Evolutionary conservation across 805 yeast genomes (phyloP), one percentile per base, ranked within the genome.

Genomic region (Saccharomycopsis synnaedendra): DNA sequence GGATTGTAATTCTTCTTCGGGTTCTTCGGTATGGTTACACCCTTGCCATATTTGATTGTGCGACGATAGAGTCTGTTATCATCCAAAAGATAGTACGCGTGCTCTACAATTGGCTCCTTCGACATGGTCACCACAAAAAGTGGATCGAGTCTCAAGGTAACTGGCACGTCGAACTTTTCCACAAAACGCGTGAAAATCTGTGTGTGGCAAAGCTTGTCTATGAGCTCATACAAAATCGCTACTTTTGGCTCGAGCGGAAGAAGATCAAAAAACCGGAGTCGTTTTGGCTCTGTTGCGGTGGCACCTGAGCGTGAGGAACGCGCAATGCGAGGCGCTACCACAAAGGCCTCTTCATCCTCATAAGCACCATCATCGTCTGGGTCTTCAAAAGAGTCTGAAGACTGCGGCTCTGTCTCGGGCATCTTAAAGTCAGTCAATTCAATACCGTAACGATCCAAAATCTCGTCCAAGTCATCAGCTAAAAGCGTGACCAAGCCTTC

Each of bases 11-110:
- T 48, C 35, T 66, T 67, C 44, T 61, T 59, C 46, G 58, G 57
- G 48, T 56, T 59, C 45, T 58, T 67, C 29, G 72, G 70, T 37
- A 71, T 61, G 8, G 54, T 54, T 50, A 66, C 54, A 43, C 59
- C 51, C 32, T 63, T 65, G 44, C 54, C 65, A 19, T 61, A 56
- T 1, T 36, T 51, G 8, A 64, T 42, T 8, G 56, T 61, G 44
- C 67, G 56, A 46, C 64, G 67, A 59, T 78, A 79, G 45, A 80
- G 60, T 50, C 83, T 68, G 34, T 72, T 68, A 53, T 73, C 75
- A 50, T 77, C 77, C 50, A 76, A 65, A 28, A 51, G 34, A 6
- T 78, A 59, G 29, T 65, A 55, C 50, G 64, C 69, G 32, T 59
- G 42, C 32, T 54, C 58, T 3, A 47, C 5, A 45, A 10, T 8